Conservation (phyloP, 2,329 filamentous ascomycete species). For the Helotiales sp. region DNA sequence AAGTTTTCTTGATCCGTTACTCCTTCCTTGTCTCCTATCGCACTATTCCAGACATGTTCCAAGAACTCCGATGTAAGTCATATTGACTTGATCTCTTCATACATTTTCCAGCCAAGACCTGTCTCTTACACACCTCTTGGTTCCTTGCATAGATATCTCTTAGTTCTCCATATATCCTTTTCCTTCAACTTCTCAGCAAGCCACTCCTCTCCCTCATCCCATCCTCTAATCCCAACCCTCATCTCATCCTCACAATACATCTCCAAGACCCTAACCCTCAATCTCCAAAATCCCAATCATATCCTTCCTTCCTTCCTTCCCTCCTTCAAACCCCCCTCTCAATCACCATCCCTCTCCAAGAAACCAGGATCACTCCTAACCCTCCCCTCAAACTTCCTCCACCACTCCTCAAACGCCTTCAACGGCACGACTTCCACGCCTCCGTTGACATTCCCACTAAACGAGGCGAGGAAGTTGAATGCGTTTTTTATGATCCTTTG, state of each 20-base stretch:
- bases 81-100: too few relatives aligned
- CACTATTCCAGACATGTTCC: too few relatives aligned
- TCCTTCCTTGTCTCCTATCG: too few relatives aligned
- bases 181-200: too few relatives aligned
- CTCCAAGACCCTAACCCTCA: not conserved
- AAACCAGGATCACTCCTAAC: constrained; percentile 86
- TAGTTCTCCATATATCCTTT: too few relatives aligned
- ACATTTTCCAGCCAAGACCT: too few relatives aligned
- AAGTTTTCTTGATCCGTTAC: too few relatives aligned
- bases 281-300: not conserved
- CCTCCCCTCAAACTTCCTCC: constrained; percentile 90
- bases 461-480: constrained; percentile 93
- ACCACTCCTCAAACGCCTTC: constrained; percentile 96
- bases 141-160: too few relatives aligned
- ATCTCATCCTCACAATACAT: not conserved
- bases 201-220: too few relatives aligned
- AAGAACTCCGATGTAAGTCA: too few relatives aligned
- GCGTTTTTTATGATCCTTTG: constrained; percentile 95
- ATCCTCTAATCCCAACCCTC: not conserved
- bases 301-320: not conserved
- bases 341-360: constrained; percentile 56
- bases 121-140: too few relatives aligned
- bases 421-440: constrained; percentile 88
- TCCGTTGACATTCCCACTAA: constrained; percentile 64
- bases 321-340: not conserved